Base-by-base conservation (phyloP, 1,284 basidiomycete species). In the Ceratobasidium sp. region DNA sequence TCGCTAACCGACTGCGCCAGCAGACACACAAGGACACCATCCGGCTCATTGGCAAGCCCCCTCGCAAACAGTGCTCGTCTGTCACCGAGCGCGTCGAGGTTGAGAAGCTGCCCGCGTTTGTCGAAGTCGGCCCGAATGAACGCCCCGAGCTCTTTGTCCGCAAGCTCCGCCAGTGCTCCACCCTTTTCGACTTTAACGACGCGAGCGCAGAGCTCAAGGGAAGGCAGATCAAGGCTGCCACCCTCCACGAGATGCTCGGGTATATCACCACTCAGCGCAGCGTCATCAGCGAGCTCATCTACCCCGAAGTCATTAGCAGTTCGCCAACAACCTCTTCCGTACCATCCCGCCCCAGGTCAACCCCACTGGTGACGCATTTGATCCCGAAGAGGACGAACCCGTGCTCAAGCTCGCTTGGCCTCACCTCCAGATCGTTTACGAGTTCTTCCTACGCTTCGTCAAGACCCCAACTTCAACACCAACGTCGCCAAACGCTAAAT, bases 291-390 rank as follows among this genome's bases (percentile, higher is more conserved):
- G 98, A 99, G 84, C 91, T 89, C 81, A 89, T 99, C 90, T 99
- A 99, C 89, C 98, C 98, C 67, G 98, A 99, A 88, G 97, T 99
- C 78, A 95, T 99, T 80, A 92, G 92, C 83, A 99, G 98, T 98
- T 98, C 87, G 93, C 95, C 68, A 92, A 94, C 82, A 99, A 99
- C 86, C 91, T 99, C 80, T 99, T 99, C 89, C 95, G 98, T 77
- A 97, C 98, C 81, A 99, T 99, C 89, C 98, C 98, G 84, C 98
- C 98, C 81, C 98, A 97, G 77, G 96, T 98, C 79, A 99, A 99
- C 83, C 97, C 98, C 1, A 94, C 92, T 22, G 98, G 97, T 76
- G 98, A 99, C 83, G 97, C 97, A 0, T 99, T 98, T 82, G 98
- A 99, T 84, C 98, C 98, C 15, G 98, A 99, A 85, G 98, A 99